These are phyloP conservation scores for Spizellomyces punctatus DNA, from an alignment of 192 early-diverging fungal species.

Conservation along the genomic window DNA sequence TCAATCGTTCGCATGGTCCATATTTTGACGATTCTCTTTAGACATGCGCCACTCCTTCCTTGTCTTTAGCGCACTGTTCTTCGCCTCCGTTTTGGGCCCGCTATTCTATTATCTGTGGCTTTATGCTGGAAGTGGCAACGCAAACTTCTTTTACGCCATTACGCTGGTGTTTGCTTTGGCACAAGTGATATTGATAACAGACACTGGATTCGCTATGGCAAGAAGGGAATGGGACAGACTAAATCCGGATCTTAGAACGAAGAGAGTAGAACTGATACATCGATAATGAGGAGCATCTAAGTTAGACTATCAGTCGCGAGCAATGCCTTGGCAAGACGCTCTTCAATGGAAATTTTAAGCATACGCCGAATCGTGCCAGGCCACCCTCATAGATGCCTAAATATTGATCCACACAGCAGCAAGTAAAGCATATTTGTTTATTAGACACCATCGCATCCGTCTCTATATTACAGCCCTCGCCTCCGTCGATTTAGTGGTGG, in stretches of 20 bases:
- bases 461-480: too few species aligned
- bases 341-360: too few species aligned
- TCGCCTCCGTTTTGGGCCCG: slow-evolving; percentile 77
- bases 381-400: too few species aligned
- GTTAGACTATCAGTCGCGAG: not conserved
- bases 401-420: too few species aligned
- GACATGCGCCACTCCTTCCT: slow-evolving; percentile 84
- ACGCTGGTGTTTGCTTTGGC: slow-evolving; percentile 89
- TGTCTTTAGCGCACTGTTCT: slow-evolving; percentile 69
- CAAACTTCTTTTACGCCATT: slow-evolving; percentile 98
- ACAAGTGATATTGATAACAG: slow-evolving; percentile 83
- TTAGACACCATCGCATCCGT: too few species aligned
- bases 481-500: slow-evolving; percentile 32
- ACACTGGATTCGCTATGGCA: slow-evolving; percentile 76
- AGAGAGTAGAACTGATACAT: slow-evolving; percentile 49
- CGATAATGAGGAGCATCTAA: slow-evolving; percentile 26
- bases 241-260: slow-evolving; percentile 55
- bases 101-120: slow-evolving; percentile 96
- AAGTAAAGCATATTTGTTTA: too few species aligned
- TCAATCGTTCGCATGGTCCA: not conserved
- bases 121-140: slow-evolving; percentile 93
- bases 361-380: too few species aligned
- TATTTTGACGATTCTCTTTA: slow-evolving; percentile 40
- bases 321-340: too few species aligned
- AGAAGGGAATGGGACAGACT: slow-evolving; percentile 79